Conservation (phyloP, 2,329 filamentous ascomycete species). For the Cladophialophora yegresii region DNA sequence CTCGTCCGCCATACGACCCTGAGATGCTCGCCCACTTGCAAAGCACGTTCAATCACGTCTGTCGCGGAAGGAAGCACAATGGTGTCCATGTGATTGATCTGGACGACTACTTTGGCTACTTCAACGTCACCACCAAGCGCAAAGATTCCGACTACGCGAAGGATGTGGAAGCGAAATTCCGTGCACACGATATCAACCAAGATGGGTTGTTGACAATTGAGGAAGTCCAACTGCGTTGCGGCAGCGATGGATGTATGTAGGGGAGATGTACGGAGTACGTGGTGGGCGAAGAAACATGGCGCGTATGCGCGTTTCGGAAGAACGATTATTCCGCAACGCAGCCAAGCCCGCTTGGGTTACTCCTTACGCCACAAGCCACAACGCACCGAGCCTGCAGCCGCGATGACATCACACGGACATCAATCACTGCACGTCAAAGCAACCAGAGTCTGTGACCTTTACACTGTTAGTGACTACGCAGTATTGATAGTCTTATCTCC, state of each 20-base stretch:
- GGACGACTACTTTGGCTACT: conserved; percentile 10
- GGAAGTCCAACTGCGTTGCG: conserved; percentile 11
- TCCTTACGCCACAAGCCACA: no score
- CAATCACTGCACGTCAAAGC: neutral
- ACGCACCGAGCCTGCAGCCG: neutral
- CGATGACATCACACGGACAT: neutral
- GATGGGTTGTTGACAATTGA: conserved; percentile 8
- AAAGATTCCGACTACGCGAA: neutral
- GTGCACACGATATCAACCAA: conserved; percentile 8
- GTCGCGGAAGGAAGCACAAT: conserved; percentile 1
- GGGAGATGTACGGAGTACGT: neutral
- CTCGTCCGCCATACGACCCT: neutral
- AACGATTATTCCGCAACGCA: neutral
- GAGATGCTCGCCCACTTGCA: conserved; percentile 4
- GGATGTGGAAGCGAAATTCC: conserved; percentile 12
- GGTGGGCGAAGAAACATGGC: neutral
- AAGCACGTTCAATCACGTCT: conserved; percentile 5
- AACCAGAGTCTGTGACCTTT: neutral
- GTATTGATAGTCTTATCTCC: neutral
- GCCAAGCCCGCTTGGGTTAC: neutral
- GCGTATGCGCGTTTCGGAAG: neutral
- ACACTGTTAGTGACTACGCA: neutral
- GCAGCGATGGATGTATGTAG: conserved; percentile 3
- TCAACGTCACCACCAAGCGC: conserved; percentile 1
- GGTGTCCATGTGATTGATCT: conserved; percentile 7